Conservation (phyloP, 192 early-diverging fungal species). For the Geosiphon pyriformis region DNA sequence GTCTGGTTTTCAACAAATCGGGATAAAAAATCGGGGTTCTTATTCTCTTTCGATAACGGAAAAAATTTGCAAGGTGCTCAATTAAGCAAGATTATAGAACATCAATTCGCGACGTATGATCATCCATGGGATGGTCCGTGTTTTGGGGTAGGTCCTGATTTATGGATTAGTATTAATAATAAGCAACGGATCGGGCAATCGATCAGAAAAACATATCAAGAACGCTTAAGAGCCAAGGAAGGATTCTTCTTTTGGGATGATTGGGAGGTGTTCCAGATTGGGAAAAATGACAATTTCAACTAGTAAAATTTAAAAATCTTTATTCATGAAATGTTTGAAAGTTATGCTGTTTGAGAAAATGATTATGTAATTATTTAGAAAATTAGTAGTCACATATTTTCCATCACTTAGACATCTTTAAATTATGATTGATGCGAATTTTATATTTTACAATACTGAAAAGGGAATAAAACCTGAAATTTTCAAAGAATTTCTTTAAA, state of each 20-base stretch:
- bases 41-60: not conserved
- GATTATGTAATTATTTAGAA: too few relatives aligned
- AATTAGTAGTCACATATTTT: too few relatives aligned
- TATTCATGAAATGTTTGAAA: too few relatives aligned
- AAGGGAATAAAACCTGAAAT: too few relatives aligned
- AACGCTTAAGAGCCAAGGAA: not conserved
- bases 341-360: too few relatives aligned
- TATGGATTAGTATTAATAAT: not conserved
- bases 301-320: too few relatives aligned
- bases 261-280: slow-evolving; percentile 1
- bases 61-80: not conserved
- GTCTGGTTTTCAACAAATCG: not conserved
- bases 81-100: not conserved
- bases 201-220: not conserved
- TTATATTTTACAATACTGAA: too few relatives aligned
- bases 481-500: too few relatives aligned
- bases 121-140: slow-evolving; percentile 14
- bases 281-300: too few relatives aligned
- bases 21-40: not conserved
- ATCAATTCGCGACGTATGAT: not conserved
- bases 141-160: slow-evolving; percentile 17
- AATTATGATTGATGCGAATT: too few relatives aligned
- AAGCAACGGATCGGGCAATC: not conserved
- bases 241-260: slow-evolving; percentile 2
- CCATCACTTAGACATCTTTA: too few relatives aligned